Conservation (phyloP, 768 basidiomycete species). For the Brasilioporus rufonigricans region DNA sequence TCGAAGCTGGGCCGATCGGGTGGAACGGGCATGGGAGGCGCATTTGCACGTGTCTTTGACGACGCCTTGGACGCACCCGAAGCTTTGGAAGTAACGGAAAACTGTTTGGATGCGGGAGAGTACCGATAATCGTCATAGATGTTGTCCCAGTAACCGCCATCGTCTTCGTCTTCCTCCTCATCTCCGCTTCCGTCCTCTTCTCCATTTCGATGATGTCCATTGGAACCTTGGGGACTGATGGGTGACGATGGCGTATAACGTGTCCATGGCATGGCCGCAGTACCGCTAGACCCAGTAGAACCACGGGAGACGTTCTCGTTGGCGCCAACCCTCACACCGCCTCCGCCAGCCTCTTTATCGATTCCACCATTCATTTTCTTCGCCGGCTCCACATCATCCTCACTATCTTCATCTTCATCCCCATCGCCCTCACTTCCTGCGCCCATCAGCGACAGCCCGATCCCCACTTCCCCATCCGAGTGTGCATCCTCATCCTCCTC, state of each 20-base stretch:
- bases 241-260: slow-evolving; percentile 29
- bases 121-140: slow-evolving; percentile 79
- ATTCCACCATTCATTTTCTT: not conserved
- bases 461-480: slow-evolving; percentile 64
- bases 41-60: slow-evolving; percentile 22
- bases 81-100: slow-evolving; percentile 16
- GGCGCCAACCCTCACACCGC: not conserved
- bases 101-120: slow-evolving; percentile 43
- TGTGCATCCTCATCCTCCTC: slow-evolving; percentile 25
- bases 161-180: slow-evolving; percentile 27
- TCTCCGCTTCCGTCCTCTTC: slow-evolving; percentile 11
- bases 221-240: slow-evolving; percentile 1
- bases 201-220: not conserved
- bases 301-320: slow-evolving; percentile 1
- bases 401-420: not conserved
- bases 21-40: slow-evolving; percentile 28
- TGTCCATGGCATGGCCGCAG: slow-evolving; percentile 28
- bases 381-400: slow-evolving; percentile 4
- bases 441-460: slow-evolving; percentile 66
- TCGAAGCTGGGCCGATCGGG: slow-evolving; percentile 20
- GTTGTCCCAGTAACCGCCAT: slow-evolving; percentile 61
- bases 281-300: slow-evolving; percentile 1
- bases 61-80: slow-evolving; percentile 26
- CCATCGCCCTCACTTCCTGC: slow-evolving; percentile 37
- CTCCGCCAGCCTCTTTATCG: not conserved